Base-by-base conservation (phyloP, 2,329 filamentous ascomycete species). In the Fusarium foetens region DNA sequence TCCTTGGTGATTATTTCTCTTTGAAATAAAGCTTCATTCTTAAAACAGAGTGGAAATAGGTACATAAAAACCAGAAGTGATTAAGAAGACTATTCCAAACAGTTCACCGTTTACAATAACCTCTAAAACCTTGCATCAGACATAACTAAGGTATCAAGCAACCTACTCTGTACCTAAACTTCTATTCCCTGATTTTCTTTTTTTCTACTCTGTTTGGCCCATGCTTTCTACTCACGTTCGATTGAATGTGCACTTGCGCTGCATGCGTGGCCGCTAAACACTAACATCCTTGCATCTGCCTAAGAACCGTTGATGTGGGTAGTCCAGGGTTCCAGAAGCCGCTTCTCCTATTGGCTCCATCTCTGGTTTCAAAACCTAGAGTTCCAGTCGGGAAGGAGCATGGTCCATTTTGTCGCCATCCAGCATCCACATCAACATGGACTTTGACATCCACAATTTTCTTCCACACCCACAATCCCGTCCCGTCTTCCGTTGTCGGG, bases 371-470 rank as follows among this genome's bases (percentile, higher is more conserved):
- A 66, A 73, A 71, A 73, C 62, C 64, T 52, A 49, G 55, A 65
- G 71, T 66, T 73, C 71, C 71, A 73, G 67, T 61, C 61, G 55
- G 71, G 71, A 73, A 73, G 71, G 71, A 73, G 71, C 68, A 69
- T 53, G 63, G 63, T 54, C 71, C 63, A 66, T 66, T 67, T 72
- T 61, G 55, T 66, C 54, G 53, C 61, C 52, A 63, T 73, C 62
- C 53, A 35, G 55, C 46, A 66, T 66, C 60, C 57, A 57, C 64
- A 68, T 68, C 38, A 46, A 66, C 52, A 68, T 68, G 43, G 29
- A 63, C 33, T 65, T 66, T 45, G 51, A 41, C 54, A 52, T 57
- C 54, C 54, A 54, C 54, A 63, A 59, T 46, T 41, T 35, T 36
- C 39, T 46, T 42, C 31, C 39, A 63, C 39, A 49, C 29, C 27